Evolutionary conservation across 2,329 filamentous ascomycete species (phyloP), one percentile per base, ranked within the genome.

Genomic region (Dactylellina parvicollis): DNA sequence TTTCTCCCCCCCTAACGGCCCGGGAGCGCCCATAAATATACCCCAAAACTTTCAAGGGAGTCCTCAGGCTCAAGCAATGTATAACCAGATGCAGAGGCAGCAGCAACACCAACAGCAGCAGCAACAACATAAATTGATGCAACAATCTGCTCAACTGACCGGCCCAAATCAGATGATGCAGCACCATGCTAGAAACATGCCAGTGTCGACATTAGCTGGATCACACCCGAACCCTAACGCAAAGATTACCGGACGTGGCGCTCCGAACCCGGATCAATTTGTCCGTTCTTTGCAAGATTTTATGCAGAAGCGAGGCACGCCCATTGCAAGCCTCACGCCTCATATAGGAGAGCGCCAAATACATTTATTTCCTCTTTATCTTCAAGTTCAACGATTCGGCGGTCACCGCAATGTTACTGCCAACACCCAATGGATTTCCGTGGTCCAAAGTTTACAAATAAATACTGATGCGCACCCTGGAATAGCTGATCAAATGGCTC

Each of bases 281-380:
- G 84, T 96, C 80, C 90, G 92, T 78, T 90, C 89, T 38, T 83
- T 98, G 5, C 86, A 87, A 18, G 82, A 85, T n/a, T 91, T 96
- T 75, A 96, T 96, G 89, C 86, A 86, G 71, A 85, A 87, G 50
- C 88, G 90, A 70, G 87, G 89, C 30, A 83, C 92, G 16, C 89
- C 88, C 0, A 84, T 98, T 54, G 92, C 96, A 49, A 83, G 86
- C 0, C 90, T 88, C 74, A 59, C 59, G 2, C 93, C 93, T 0
- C 82, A 87, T 20, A 86, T 96, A 22, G 89, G 87, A 59, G 90
- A 92, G 59, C 88, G 91, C 9, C 86, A 86, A 0, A 84, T 98
- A 36, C 89, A 90, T 77, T 82, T 97, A 10, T 86, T 92, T 78
- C 86, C 89, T 73, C 83, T 98, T 2, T 98, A 96, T 80, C 87